These are phyloP conservation scores for Bruguiera hainesii DNA, from an alignment of 441 rosid species.

Conservation along the genomic window DNA sequence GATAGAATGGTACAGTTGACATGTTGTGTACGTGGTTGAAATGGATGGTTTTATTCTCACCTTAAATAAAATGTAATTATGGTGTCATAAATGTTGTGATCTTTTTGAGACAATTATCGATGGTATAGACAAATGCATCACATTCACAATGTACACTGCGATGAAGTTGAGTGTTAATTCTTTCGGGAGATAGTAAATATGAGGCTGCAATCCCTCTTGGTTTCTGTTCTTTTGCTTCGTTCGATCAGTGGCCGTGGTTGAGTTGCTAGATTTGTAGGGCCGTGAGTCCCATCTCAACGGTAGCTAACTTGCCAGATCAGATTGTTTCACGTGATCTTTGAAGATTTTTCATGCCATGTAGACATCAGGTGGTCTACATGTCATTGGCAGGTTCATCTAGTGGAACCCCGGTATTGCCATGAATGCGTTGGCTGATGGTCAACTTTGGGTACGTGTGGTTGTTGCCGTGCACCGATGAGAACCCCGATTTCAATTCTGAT, in stretches of 20 bases:
- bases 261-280: conserved; percentile 19
- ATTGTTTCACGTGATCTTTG: conserved; percentile 1
- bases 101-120: conserved; percentile 9
- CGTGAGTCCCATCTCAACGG: conserved; percentile 17
- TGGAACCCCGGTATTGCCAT: not conserved
- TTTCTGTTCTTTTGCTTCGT: conserved; percentile 5
- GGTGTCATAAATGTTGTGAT: conserved; percentile 13
- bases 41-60: conserved; percentile 40
- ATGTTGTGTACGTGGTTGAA: conserved; percentile 34
- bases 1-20: conserved; percentile 44
- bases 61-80: conserved; percentile 23
- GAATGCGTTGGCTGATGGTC: not conserved
- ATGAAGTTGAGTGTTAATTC: not conserved
- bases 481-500: no score
- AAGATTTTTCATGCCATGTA: conserved; percentile 10
- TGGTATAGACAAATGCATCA: conserved; percentile 31
- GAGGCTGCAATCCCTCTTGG: conserved; percentile 28
- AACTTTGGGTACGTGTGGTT: not conserved
- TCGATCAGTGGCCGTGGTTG: conserved; percentile 29
- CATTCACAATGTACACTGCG: conserved; percentile 9
- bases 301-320: conserved; percentile 22
- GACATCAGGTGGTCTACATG: not conserved
- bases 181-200: conserved; percentile 23
- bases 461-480: no score
- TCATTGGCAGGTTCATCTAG: conserved; percentile 7